phyloP scores from a whole-genome alignment of 257 asterid species.

The Solanum piurae region DNA sequence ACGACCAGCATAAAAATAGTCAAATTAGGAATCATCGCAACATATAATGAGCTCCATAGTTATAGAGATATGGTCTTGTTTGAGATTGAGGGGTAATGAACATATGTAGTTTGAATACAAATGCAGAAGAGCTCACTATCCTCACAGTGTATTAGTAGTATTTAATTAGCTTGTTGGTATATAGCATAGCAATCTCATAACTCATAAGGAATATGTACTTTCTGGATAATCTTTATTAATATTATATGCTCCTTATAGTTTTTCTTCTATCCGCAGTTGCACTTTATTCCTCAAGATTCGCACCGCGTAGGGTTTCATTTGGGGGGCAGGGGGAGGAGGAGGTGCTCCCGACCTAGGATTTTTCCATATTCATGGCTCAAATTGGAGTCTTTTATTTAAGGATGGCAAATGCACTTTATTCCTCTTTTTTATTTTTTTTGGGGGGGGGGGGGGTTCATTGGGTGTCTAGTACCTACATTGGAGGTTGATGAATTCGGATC shows the following conservation, averaged over 20 bases:
- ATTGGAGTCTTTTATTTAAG: neutral
- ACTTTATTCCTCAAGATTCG: neutral
- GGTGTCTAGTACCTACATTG: neutral
- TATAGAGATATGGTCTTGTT: neutral
- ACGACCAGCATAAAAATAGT: neutral
- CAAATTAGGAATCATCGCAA: neutral
- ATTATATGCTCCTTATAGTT: neutral
- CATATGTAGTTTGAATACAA: neutral
- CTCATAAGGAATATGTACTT: neutral
- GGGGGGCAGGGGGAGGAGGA: neutral
- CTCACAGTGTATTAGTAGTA: neutral
- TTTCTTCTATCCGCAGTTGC: neutral
- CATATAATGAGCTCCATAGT: neutral
- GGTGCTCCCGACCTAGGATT: neutral
- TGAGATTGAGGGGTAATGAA: neutral
- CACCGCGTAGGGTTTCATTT: neutral
- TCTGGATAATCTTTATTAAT: neutral
- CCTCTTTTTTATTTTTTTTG: neutral
- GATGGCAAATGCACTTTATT: neutral
- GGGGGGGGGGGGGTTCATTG: neutral
- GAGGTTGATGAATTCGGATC: neutral
- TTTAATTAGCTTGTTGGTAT: neutral
- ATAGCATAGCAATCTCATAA: neutral
- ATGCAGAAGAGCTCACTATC: neutral
- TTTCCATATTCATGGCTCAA: no score